These are phyloP conservation scores for Lanmaoa pseudosensibilis DNA, from an alignment of 768 basidiomycete genomes.

Conservation along the genomic window DNA sequence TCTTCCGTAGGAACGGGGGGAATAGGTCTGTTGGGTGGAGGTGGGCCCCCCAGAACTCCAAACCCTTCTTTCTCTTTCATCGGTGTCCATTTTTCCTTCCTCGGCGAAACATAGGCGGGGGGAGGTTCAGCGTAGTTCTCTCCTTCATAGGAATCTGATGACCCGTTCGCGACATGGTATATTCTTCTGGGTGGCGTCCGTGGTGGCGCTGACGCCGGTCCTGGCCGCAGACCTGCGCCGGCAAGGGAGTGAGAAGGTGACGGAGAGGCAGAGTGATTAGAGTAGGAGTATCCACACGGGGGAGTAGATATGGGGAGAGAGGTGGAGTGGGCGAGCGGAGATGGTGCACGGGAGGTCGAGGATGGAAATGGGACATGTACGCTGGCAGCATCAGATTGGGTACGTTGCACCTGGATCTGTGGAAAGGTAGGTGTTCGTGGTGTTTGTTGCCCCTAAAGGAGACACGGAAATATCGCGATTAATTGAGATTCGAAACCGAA, in stretches of 20 bases:
- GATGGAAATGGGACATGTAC: slow-evolving; percentile 7
- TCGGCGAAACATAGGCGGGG: slow-evolving; percentile 43
- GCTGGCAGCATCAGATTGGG: slow-evolving; percentile 24
- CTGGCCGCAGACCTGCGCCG: not conserved
- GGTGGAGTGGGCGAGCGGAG: slow-evolving; percentile 27
- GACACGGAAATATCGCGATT: not conserved
- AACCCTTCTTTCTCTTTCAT: slow-evolving; percentile 22
- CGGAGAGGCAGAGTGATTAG: slow-evolving; percentile 10
- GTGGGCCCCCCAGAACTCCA: not conserved
- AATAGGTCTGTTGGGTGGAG: slow-evolving; percentile 19
- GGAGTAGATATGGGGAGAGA: slow-evolving; percentile 22
- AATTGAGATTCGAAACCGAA: not conserved
- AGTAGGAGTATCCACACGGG: slow-evolving; percentile 3
- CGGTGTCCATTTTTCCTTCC: not conserved
- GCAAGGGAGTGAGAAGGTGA: slow-evolving; percentile 10
- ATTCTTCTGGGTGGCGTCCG: slow-evolving; percentile 40
- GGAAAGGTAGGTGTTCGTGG: slow-evolving; percentile 21
- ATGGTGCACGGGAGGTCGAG: slow-evolving; percentile 13
- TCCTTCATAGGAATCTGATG: slow-evolving; percentile 24
- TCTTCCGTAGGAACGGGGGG: slow-evolving; percentile 15
- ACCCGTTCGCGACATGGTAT: slow-evolving; percentile 44
- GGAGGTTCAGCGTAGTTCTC: slow-evolving; percentile 40
- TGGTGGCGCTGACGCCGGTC: slow-evolving; percentile 16
- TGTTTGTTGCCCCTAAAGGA: slow-evolving; percentile 15
- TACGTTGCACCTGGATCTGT: slow-evolving; percentile 25